These are phyloP conservation scores for Eremochloa ophiuroides DNA, from an alignment of 176 grass and related monocot genomes.

Conservation along the genomic window DNA sequence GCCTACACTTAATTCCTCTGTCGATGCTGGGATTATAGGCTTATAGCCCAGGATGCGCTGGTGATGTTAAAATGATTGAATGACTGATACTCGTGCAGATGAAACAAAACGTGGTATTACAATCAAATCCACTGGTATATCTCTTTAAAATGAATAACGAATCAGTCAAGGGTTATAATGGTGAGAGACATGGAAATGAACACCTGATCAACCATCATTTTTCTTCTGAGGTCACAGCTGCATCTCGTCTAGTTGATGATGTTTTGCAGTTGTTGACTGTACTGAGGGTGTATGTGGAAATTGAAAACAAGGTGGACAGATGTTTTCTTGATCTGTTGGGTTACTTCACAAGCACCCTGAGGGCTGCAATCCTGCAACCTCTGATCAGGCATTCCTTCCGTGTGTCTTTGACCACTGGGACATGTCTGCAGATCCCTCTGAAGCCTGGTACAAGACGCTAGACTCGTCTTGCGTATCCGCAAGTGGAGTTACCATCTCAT, in stretches of 20 bases:
- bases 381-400: conserved; percentile 15
- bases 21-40: conserved; percentile 62
- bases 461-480: not conserved
- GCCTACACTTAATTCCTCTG: conserved; percentile 65
- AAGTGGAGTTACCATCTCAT: too few relatives aligned
- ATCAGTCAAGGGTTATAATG: conserved; percentile 50
- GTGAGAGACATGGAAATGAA: conserved; percentile 40
- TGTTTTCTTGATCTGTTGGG: conserved; percentile 59
- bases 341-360: conserved; percentile 18
- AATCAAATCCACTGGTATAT: conserved; percentile 70
- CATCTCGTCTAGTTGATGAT: conserved; percentile 51
- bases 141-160: conserved; percentile 63
- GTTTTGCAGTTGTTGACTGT: conserved; percentile 57
- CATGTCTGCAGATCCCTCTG: not conserved
- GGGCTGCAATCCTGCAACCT: conserved; percentile 30
- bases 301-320: conserved; percentile 71
- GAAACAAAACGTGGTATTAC: conserved; percentile 77
- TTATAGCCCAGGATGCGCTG: conserved; percentile 66
- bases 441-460: not conserved
- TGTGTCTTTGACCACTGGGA: conserved; percentile 37
- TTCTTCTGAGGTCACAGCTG: conserved; percentile 63
- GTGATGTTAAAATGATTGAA: conserved; percentile 58
- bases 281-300: conserved; percentile 58
- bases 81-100: conserved; percentile 48
- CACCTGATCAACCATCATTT: conserved; percentile 71